phyloP scores from a whole-genome alignment of 208 protist genomes.

The Trypanosoma melophagium region DNA sequence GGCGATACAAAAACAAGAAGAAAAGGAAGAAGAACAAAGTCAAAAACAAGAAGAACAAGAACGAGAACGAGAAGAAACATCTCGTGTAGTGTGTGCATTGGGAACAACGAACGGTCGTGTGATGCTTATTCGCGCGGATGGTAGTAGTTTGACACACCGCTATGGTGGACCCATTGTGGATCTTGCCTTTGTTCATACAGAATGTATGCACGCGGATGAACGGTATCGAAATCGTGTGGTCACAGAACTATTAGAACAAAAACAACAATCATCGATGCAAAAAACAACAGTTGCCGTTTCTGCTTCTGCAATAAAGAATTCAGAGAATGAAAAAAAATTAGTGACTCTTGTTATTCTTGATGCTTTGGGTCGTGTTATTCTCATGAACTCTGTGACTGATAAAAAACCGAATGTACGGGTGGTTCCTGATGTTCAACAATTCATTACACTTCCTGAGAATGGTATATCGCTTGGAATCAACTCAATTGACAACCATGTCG shows the following conservation, averaged over 20 bases:
- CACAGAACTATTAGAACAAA: conserved; percentile 33
- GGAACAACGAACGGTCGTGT: conserved; percentile 68
- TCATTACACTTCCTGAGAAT: conserved; percentile 41
- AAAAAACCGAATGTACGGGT: conserved; percentile 34
- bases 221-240: conserved; percentile 32
- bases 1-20: conserved; percentile 34
- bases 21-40: too few relatives aligned
- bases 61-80: conserved; percentile 1
- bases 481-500: background rate
- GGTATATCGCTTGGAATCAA: conserved; percentile 1
- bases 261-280: conserved; percentile 23
- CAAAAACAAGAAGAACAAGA: too few relatives aligned
- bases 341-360: conserved; percentile 64
- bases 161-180: conserved; percentile 75
- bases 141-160: conserved; percentile 35
- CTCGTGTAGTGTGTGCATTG: conserved; percentile 42
- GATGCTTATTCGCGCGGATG: conserved; percentile 34
- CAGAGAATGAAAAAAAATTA: background rate
- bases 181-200: conserved; percentile 54
- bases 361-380: conserved; percentile 58
- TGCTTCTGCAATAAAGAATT: background rate
- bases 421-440: conserved; percentile 64
- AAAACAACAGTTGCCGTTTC: background rate
- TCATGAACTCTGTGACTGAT: conserved; percentile 51
- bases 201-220: conserved; percentile 1